Conservation (phyloP, 352 stramenopile genomes). For the Phytopythium cucurbitacearum region DNA sequence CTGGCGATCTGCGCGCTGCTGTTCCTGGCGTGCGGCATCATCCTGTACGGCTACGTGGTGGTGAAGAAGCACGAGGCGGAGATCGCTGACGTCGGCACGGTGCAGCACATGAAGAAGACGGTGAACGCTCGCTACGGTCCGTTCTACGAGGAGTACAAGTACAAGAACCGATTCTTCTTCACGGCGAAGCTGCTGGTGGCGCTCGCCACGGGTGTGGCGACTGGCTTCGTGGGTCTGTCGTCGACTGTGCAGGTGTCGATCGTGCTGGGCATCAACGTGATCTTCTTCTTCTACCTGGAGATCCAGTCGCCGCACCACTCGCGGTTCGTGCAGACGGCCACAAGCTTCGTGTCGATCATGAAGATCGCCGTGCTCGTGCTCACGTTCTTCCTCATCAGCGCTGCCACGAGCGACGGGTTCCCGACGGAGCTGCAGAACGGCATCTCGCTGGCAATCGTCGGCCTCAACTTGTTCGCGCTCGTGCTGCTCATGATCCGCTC, state of each 20-base stretch:
- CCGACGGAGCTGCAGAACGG: conserved; percentile 58
- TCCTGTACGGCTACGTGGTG: conserved; percentile 72
- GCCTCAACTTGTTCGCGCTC: conserved; percentile 64
- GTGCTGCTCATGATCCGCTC: conserved; percentile 60
- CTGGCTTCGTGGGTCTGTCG: conserved; percentile 49
- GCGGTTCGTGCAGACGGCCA: conserved; percentile 67
- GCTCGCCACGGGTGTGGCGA: conserved; percentile 52
- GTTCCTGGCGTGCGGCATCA: conserved; percentile 65
- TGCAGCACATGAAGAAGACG: conserved; percentile 76
- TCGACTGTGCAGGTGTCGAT: conserved; percentile 47
- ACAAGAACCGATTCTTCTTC: conserved; percentile 85
- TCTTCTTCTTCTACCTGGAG: conserved; percentile 75
- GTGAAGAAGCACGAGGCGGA: conserved; percentile 73
- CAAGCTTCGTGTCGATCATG: conserved; percentile 72
- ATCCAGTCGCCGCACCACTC: conserved; percentile 67
- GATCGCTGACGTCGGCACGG: conserved; percentile 69
- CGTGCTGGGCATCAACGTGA: conserved; percentile 47
- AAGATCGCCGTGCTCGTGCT: conserved; percentile 71
- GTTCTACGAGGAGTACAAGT: conserved; percentile 88
- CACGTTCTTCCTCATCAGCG: conserved; percentile 70
- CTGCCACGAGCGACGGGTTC: conserved; percentile 46
- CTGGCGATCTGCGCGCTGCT: conserved; percentile 55
- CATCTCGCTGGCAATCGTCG: conserved; percentile 65
- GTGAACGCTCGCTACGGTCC: conserved; percentile 78
- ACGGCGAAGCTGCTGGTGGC: conserved; percentile 73